Base-by-base conservation (phyloP, 768 basidiomycete species). In the Mrakia blollopis region DNA sequence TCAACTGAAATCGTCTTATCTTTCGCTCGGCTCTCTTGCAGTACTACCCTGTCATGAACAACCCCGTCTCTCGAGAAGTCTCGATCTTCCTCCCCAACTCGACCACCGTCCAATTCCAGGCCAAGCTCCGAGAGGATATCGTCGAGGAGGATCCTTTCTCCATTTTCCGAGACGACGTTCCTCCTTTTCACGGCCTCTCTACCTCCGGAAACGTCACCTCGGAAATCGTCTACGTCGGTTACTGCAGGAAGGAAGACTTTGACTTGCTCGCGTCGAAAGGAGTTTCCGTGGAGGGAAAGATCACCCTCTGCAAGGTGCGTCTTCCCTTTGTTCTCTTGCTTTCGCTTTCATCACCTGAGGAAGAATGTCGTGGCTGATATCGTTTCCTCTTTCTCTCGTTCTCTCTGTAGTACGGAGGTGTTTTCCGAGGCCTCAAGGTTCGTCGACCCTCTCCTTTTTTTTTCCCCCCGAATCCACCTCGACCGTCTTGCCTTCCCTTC, bases 31-130 rank as follows among this genome's bases (percentile, higher is more conserved):
- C 21, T 14, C 11, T 73, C 28, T 41, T 14, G 1, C 44, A 75
- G 52, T 97, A 98, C 83, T 96, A 91, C 83, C 94, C 95, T 2
- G 86, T 94, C 60, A 84, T 96, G 85, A 93, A 96, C 83, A 91
- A 88, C 0, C 89, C 92, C 1, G 85, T 90, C 10, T 88, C 90
- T 73, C 88, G 89, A 62, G 83, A 28, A 81, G 86, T 21, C 82
- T 86, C 8, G 92, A 92, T 91, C 78, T 73, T 67, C 71, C 79
- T 30, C 23, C 54, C 75, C 47, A 77, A 79, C 37, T 21, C 75
- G 28, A 61, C 47, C 35, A 54, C 39, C 68, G 70, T 21, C 68
- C 69, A 73, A 28, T 73, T 74, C 25, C 85, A 85, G 60, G 93
- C 93, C 28, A 88, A 91, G 79, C 85, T 97, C 1, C 86, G 88